These are phyloP conservation scores for Flueggea neowawraea DNA, from an alignment of 441 rosid species.

Conservation along the genomic window DNA sequence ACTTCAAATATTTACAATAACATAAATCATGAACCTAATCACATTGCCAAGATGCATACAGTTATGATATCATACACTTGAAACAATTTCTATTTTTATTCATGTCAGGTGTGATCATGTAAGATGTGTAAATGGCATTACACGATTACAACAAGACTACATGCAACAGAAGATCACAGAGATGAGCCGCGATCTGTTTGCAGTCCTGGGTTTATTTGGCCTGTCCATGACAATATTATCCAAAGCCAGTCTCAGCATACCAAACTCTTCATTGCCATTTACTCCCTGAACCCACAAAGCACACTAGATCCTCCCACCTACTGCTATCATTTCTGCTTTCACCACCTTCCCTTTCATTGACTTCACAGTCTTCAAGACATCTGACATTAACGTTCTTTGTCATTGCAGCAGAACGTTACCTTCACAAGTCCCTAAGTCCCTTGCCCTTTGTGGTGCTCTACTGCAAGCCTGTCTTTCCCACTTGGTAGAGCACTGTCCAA, in stretches of 20 bases:
- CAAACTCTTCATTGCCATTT: slow-evolving; percentile 36
- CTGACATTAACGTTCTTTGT: slow-evolving; percentile 38
- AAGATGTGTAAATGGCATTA: no score
- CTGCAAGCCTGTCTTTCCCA: slow-evolving; percentile 27
- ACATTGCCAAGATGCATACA: background rate
- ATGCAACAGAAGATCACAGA: background rate
- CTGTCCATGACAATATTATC: slow-evolving; percentile 21
- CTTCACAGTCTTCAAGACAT: slow-evolving; percentile 40
- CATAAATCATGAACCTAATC: background rate
- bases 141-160: no score
- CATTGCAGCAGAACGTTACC: slow-evolving; percentile 43
- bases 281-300: slow-evolving; percentile 42
- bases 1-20: background rate
- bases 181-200: background rate
- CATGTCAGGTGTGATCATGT: no score
- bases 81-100: no score
- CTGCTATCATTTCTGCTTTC: slow-evolving; percentile 50
- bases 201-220: background rate
- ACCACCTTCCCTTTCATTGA: slow-evolving; percentile 36
- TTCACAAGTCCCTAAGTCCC: slow-evolving; percentile 28
- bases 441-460: slow-evolving; percentile 15
- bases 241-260: slow-evolving; percentile 40
- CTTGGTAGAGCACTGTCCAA: slow-evolving; percentile 22
- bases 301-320: slow-evolving; percentile 57
- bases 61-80: no score